A percentile compares a stretch with the other conserved stretches of the same genome.
phyloP scores from a whole-genome alignment of 208 protist species.

The Trypanosomatidae sp. region DNA sequence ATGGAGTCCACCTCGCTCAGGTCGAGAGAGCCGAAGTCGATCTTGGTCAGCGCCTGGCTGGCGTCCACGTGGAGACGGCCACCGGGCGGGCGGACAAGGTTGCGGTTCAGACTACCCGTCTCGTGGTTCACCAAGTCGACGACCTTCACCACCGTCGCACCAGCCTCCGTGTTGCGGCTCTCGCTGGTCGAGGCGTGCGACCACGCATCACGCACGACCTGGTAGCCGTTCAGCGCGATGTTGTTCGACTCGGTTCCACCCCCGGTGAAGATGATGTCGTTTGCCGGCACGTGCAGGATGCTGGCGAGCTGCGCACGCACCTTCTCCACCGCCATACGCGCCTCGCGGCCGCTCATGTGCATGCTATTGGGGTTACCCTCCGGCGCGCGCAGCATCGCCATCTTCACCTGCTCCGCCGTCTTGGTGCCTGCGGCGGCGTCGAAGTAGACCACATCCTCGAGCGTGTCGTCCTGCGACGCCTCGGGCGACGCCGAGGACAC shows the following conservation, averaged over 20 bases:
- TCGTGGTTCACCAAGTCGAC: slow-evolving; percentile 84
- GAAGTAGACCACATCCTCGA: slow-evolving; percentile 56
- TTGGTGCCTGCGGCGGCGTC: slow-evolving; percentile 74
- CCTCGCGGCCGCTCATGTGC: slow-evolving; percentile 68
- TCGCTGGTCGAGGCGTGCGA: slow-evolving; percentile 63
- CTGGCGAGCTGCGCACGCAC: slow-evolving; percentile 54
- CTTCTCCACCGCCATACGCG: slow-evolving; percentile 74
- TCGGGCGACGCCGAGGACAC: not conserved
- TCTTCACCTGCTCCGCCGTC: slow-evolving; percentile 41
- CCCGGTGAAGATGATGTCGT: slow-evolving; percentile 75
- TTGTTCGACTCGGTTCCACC: slow-evolving; percentile 85
- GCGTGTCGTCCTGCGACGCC: slow-evolving; percentile 5
- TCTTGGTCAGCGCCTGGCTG: slow-evolving; percentile 64
- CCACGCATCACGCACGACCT: slow-evolving; percentile 66
- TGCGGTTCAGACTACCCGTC: slow-evolving; percentile 55
- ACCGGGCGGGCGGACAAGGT: slow-evolving; percentile 39
- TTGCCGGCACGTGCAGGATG: slow-evolving; percentile 53
- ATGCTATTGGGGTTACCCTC: slow-evolving; percentile 81
- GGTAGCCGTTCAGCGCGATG: slow-evolving; percentile 80
- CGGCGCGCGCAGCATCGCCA: slow-evolving; percentile 57
- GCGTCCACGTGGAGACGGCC: slow-evolving; percentile 77
- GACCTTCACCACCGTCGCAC: slow-evolving; percentile 37
- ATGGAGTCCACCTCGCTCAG: slow-evolving; percentile 75
- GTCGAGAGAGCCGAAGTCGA: slow-evolving; percentile 62
- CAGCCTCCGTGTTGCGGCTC: slow-evolving; percentile 15